Base-by-base conservation (phyloP, 1,139 yeast species). In the Yamadazyma epiphylla region DNA sequence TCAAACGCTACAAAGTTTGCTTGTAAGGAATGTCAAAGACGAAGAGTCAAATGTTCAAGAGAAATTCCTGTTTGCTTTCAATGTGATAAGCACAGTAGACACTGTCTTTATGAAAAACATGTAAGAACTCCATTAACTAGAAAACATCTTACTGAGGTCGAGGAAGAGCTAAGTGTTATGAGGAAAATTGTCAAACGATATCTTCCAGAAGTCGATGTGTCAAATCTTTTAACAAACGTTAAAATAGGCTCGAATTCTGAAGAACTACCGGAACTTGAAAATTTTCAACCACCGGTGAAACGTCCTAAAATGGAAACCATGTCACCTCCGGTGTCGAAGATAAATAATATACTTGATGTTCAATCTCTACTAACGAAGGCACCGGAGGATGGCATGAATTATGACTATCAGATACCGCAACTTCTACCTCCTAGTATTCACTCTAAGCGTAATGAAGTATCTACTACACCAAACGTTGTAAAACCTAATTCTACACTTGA, bases 141-240 rank as follows among this genome's bases (percentile, higher is more conserved):
- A 24, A 45, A 40, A 22, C 49, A 47, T 30, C 31, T 47, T 15
- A 46, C 51, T 7, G 48, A 44, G 28, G 48, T 47, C 6, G 51
- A 47, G 26, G 46, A 43, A 29, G 49, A 47, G 27, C 29, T 41
- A 12, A n/a, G 19, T 2, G 13, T 43, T 3, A 19, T 35, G 7
- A 41, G 36, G 17, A 32, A 31, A n/a, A 25, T 46, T 8, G 17
- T 46, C 16, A 8, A 17, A 8, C 24, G 23, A 16, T 25, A 38
- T 22, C 15, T 36, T 0, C 47, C 50, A 3, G 40, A 36, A 2
- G 8, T 41, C 10, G 47, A 45, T 26, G 25, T 44, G 3, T 15
- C 35, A 1, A 25, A 26, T 6, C 9, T 43, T 6, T 16, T 42
- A 13, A 13, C 19, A 2, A 28, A 36, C 26, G 13, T 42, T 6